Evolutionary conservation across 345 rosid genomes (phyloP).

Genomic region (Cardamine resedifolia): DNA sequence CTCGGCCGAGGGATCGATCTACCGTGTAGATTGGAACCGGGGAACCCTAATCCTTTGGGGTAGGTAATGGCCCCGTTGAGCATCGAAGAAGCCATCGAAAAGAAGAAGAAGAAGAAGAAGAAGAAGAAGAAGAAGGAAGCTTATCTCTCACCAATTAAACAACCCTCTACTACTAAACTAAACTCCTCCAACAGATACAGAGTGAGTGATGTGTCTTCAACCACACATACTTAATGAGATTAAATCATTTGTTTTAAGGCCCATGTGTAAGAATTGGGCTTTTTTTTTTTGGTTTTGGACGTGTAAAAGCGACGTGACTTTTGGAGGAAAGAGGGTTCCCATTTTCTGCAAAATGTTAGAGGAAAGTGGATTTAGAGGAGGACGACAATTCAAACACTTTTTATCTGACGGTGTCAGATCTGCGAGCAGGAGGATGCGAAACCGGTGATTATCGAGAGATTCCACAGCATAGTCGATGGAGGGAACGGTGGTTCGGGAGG

Average conservation of each 20-base stretch:
- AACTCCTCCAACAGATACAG: neutral
- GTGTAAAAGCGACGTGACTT: slow-evolving; percentile 15
- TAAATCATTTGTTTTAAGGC: neutral
- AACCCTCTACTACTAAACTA: neutral
- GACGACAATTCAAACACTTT: slow-evolving; percentile 16
- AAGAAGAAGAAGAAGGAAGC: neutral
- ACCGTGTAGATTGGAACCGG: slow-evolving; percentile 47
- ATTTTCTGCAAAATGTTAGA: slow-evolving; percentile 2
- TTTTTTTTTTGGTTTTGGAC: neutral
- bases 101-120: neutral
- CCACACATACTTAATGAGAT: neutral
- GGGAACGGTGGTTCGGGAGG: slow-evolving; percentile 16
- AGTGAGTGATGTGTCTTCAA: neutral
- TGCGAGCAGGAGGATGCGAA: slow-evolving; percentile 22
- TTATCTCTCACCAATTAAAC: neutral
- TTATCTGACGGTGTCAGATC: slow-evolving; percentile 38
- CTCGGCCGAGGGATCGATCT: slow-evolving; percentile 41
- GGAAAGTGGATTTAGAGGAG: neutral
- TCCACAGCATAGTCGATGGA: slow-evolving; percentile 15
- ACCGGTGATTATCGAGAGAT: neutral
- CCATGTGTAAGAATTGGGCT: neutral
- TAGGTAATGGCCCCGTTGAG: slow-evolving; percentile 61
- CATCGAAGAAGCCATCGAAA: slow-evolving; percentile 65
- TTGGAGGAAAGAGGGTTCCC: neutral
- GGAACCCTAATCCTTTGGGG: slow-evolving; percentile 41